Conservation (phyloP, 805 yeast genomes). For the Metschnikowia vanudenii region DNA sequence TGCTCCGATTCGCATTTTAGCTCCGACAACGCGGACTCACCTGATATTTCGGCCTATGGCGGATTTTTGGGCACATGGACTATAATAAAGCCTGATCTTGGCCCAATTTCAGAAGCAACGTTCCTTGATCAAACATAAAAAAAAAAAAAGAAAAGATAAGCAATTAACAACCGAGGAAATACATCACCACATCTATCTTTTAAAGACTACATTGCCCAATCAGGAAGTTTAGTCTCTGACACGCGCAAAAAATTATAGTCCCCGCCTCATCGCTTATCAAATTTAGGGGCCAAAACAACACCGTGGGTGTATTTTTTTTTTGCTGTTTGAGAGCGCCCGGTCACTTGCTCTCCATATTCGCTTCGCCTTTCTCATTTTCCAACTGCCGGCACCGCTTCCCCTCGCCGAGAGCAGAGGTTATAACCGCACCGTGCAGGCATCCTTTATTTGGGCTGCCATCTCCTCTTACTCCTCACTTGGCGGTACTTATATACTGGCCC, state of each 20-base stretch:
- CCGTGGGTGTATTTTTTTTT: not conserved
- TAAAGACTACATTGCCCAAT: not conserved
- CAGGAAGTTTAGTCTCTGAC: slow-evolving; percentile 3
- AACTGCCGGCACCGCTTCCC: slow-evolving; percentile 12
- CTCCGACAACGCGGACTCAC: slow-evolving; percentile 1
- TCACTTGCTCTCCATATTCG: slow-evolving; percentile 7
- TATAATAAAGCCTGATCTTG: too few relatives aligned
- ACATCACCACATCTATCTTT: not conserved
- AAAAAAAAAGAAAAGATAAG: not conserved
- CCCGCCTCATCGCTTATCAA: slow-evolving; percentile 2
- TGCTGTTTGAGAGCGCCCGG: too few relatives aligned
- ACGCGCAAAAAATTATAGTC: not conserved
- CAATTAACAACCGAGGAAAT: too few relatives aligned
- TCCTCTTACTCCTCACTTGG: slow-evolving; percentile 20
- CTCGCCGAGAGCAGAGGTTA: slow-evolving; percentile 10
- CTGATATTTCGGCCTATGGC: slow-evolving; percentile 4
- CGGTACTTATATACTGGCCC: slow-evolving; percentile 10
- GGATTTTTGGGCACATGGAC: not conserved
- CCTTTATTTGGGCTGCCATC: slow-evolving; percentile 12
- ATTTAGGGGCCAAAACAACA: not conserved
- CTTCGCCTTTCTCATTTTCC: slow-evolving; percentile 2
- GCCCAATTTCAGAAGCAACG: not conserved
- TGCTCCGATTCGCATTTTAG: slow-evolving; percentile 13
- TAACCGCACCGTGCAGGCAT: slow-evolving; percentile 7
- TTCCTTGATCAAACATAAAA: not conserved